Evolutionary conservation across 2,329 filamentous ascomycete genomes (phyloP).

Genomic region (Claviceps sorghi): DNA sequence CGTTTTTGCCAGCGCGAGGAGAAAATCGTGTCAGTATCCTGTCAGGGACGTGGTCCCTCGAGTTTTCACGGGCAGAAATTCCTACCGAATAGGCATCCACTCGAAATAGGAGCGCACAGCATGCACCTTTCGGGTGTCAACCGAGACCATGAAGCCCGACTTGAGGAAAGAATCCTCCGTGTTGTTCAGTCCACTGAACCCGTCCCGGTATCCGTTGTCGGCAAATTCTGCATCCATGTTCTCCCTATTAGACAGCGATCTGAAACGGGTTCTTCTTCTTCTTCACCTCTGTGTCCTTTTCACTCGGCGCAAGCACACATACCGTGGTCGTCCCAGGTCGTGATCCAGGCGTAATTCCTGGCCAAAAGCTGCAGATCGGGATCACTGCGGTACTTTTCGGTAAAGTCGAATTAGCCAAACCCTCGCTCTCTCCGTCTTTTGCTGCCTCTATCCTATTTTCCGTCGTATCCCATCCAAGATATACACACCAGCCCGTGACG

Average conservation of each 20-base stretch:
- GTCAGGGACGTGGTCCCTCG: neutral
- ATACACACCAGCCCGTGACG: conserved; percentile 20
- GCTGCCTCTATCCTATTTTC: neutral
- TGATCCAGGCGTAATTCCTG: conserved; percentile 29
- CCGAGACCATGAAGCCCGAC: conserved; percentile 39
- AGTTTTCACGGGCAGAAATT: neutral
- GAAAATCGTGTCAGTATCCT: neutral
- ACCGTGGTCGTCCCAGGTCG: conserved; percentile 35
- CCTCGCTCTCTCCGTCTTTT: neutral
- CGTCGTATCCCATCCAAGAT: neutral
- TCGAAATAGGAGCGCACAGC: conserved; percentile 58
- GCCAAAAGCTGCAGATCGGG: conserved; percentile 26
- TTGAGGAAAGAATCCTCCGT: conserved; percentile 50
- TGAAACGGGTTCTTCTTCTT: neutral
- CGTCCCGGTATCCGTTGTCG: conserved; percentile 52
- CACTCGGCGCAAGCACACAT: conserved; percentile 8
- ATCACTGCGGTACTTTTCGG: conserved; percentile 24
- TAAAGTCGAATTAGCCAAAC: neutral
- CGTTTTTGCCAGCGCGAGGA: neutral
- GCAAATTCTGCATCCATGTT: conserved; percentile 28
- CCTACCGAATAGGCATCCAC: conserved; percentile 29
- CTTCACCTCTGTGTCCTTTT: neutral
- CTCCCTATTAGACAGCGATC: neutral
- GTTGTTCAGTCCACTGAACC: conserved; percentile 46
- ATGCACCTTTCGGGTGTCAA: conserved; percentile 62